Conservation (phyloP, 371 early-diverging fungal genomes). For the Actinomortierella ambigua region DNA sequence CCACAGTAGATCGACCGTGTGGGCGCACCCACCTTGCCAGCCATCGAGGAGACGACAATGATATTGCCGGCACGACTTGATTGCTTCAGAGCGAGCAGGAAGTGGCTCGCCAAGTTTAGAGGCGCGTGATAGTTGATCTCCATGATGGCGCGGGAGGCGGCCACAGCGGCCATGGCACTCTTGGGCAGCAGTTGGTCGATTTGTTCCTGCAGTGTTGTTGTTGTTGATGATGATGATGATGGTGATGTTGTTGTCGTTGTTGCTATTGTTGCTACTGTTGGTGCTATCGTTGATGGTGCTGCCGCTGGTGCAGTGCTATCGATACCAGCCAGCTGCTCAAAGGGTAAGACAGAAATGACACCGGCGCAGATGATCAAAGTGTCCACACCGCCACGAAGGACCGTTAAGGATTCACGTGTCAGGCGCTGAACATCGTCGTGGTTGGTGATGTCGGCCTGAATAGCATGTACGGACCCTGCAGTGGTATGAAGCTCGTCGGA, state of each 20-base stretch:
- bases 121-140: slow-evolving; percentile 72
- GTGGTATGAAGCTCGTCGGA: slow-evolving; percentile 31
- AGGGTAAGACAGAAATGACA: slow-evolving; percentile 65
- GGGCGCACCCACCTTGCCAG: slow-evolving; percentile 81
- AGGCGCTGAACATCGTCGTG: slow-evolving; percentile 23
- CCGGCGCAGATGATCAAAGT: slow-evolving; percentile 76
- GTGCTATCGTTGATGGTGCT: background rate
- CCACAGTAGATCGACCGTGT: slow-evolving; percentile 84
- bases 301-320: slow-evolving; percentile 6
- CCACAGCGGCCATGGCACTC: slow-evolving; percentile 17
- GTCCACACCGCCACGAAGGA: slow-evolving; percentile 53
- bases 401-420: slow-evolving; percentile 23
- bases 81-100: slow-evolving; percentile 61
- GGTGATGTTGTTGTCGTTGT: too few relatives aligned
- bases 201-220: background rate
- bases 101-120: slow-evolving; percentile 58
- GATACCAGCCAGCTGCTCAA: slow-evolving; percentile 61
- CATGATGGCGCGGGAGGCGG: slow-evolving; percentile 34
- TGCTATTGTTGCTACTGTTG: too few relatives aligned
- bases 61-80: slow-evolving; percentile 61
- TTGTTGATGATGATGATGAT: background rate
- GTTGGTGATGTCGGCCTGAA: slow-evolving; percentile 27
- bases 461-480: slow-evolving; percentile 23
- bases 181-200: slow-evolving; percentile 19
- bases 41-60: slow-evolving; percentile 82